Evolutionary conservation across 441 rosid genomes (phyloP).

Genomic region (Populus tomentosa): DNA sequence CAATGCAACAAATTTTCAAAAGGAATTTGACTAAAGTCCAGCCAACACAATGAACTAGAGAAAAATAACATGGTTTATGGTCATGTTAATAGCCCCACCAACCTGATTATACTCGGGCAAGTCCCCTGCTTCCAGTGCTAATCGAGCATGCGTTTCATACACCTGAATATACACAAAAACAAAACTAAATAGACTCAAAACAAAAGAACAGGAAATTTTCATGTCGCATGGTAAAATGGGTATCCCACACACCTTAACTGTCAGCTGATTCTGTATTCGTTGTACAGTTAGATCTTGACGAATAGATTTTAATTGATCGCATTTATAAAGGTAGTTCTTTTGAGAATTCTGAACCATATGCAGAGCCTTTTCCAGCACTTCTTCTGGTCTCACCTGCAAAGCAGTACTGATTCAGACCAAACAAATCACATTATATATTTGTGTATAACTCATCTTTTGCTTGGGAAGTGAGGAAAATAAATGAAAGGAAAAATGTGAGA

Average conservation of each 20-base stretch:
- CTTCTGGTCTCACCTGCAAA: constrained; percentile 96
- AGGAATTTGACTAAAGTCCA: neutral
- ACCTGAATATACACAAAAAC: constrained; percentile 50
- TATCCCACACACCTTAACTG: constrained; percentile 62
- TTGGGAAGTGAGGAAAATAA: neutral
- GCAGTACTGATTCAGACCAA: constrained; percentile 12
- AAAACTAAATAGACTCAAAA: neutral
- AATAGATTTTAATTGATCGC: constrained; percentile 97
- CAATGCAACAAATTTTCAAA: neutral
- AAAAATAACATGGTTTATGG: neutral
- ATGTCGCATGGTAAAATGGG: neutral
- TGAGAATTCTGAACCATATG: constrained; percentile 78
- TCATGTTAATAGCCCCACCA: constrained; percentile 17
- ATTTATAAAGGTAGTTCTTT: constrained; percentile 91
- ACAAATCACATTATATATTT: neutral
- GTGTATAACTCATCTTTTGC: neutral
- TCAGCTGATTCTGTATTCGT: constrained; percentile 78
- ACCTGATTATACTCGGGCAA: constrained; percentile 98
- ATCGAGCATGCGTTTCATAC: constrained; percentile 98
- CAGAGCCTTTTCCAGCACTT: constrained; percentile 88
- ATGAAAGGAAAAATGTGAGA: neutral
- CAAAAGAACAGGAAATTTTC: neutral
- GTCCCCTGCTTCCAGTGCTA: constrained; percentile 89
- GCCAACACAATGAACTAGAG: neutral
- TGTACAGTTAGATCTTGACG: constrained; percentile 99